Base-by-base conservation (phyloP, 495 filamentous ascomycete species). In the Lasiosphaeria miniovina region DNA sequence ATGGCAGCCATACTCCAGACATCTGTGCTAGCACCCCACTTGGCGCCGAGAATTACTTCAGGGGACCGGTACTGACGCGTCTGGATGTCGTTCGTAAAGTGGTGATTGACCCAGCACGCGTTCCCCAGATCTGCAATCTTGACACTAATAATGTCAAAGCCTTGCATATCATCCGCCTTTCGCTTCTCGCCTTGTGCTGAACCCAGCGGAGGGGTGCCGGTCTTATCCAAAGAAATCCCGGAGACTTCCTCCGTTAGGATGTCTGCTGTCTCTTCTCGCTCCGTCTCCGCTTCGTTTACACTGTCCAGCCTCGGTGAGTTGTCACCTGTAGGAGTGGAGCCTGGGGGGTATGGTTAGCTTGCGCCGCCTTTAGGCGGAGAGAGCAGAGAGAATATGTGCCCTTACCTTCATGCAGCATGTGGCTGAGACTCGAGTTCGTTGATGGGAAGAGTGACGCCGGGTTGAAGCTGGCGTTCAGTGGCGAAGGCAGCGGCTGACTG, bases 1-100 rank as follows among this genome's bases (percentile, higher is more conserved):
- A 99, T 99, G 64, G 89, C 89, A 31, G 95, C 91, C 94, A 99
- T 99, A 75, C 95, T 98, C 94, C 94, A 99, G 15, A 99, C 88
- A 71, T 99, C 94, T 2, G 94, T 98, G 68, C 94, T 98, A 4
- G 94, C 94, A 54, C 94, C 94, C 94, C 94, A 99, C 76, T 97
- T 98, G 1, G 92, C 86, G 46, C 94, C 94, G 15, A 99, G 76
- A 49, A 99, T 98, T 34, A 99, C 94, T 73, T 99, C 94, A 3
- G 94, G 94, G 0, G 94, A 98, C 24, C 94, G 84, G 74, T 99
- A 99, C 73, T 99, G 94, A 66, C 94, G 84, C 7, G 94, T 99
- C 67, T 99, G 94, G 61, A 99, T 99, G 69, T 99, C 94, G 66
- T 99, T 97, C 63, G 94, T 99, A 75, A 99, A 99, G 72, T 99